phyloP scores from a whole-genome alignment of 2,329 filamentous ascomycete genomes.

The Colletotrichum tropicale region DNA sequence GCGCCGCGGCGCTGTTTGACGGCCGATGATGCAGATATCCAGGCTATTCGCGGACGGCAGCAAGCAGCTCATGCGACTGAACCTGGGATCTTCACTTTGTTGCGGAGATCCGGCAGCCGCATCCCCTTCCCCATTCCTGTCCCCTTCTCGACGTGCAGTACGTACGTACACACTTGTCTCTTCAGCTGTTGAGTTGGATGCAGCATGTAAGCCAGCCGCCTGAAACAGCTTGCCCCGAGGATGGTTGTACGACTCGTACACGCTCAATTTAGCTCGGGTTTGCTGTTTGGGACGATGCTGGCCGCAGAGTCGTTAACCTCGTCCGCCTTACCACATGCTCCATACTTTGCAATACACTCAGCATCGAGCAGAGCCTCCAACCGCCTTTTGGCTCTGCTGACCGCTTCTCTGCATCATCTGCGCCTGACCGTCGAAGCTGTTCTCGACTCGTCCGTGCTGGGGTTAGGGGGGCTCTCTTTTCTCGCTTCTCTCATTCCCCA shows the following conservation, averaged over 20 bases:
- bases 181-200: not conserved
- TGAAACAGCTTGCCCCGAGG: conserved; percentile 11
- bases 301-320: not conserved
- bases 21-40: not conserved
- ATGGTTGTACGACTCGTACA: conserved; percentile 5
- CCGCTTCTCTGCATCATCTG: conserved; percentile 4
- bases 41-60: not conserved
- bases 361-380: not conserved
- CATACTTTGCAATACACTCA: not conserved
- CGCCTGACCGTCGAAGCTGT: not conserved
- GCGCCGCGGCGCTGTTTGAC: not conserved
- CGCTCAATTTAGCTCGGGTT: not conserved
- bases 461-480: not conserved
- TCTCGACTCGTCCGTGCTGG: not conserved
- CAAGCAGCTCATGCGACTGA: not conserved
- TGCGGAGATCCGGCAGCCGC: not conserved
- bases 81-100: not conserved
- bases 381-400: not conserved
- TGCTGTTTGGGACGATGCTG: conserved; percentile 10
- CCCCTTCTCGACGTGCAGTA: not conserved
- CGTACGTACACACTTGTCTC: not conserved
- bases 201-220: not conserved
- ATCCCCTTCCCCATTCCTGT: not conserved
- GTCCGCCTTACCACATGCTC: not conserved
- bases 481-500: not conserved